Base-by-base conservation (phyloP, 164 flowering plant genomes). In the Vitis cinerea region DNA sequence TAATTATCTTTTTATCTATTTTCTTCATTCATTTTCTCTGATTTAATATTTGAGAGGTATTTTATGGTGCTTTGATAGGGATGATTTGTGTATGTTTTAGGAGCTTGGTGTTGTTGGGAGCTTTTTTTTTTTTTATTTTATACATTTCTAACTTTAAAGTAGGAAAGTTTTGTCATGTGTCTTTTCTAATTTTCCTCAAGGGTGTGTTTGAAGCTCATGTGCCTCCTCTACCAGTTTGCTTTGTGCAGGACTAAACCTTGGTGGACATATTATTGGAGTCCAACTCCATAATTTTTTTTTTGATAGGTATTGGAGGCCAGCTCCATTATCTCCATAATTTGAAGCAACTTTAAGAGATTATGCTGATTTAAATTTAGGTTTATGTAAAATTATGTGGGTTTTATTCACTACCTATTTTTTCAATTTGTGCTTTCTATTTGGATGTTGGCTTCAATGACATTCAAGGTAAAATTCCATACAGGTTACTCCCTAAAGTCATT, bases 381-480 rank as follows among this genome's bases (percentile, higher is more conserved):
- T 56, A 14, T 27, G 1, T 9, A 1, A 23, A 23, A 23, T 23
- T 23, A 23, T 23, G 27, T 23, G 27, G 27, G 27, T 23, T 23
- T 23, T 23, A 23, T 23, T 23, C 27, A 23, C 27, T 23, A 23
- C 0, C 27, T 56, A 27, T 54, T 37, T 15, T 52, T 59, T 51
- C 0, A 54, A 72, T 37, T 61, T 63, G n/a, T 77, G 65, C 16
- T 52, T 27, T 78, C 2, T 66, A 51, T 29, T 65, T 91, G 97
- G 82, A 93, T 71, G 70, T 90, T 64, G 90, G 97, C 77, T 79
- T 71, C 77, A 93, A 91, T 61, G 58, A 71, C 73, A 77, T 93
- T 63, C 63, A 61, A 16, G 98, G 94, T 53, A 84, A 75, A 75
- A 87, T 93, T 65, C 92, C 98, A 9, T 59, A 59, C 51, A 53